Conservation (phyloP, 1,139 yeast genomes). For the Geotrichum citri-aurantii region DNA sequence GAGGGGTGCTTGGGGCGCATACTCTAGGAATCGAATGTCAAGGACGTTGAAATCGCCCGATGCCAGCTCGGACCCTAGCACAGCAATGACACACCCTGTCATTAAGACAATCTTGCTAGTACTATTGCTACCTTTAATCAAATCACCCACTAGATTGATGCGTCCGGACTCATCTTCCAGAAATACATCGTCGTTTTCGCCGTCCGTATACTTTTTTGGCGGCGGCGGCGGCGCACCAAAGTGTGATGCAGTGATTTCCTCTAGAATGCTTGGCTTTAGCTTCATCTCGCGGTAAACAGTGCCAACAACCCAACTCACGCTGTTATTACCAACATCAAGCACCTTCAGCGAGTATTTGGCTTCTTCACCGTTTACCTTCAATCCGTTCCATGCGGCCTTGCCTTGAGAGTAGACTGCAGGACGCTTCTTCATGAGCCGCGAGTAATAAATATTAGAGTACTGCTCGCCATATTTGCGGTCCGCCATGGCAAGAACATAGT, state of each 20-base stretch:
- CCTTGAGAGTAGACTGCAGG: conserved; percentile 51
- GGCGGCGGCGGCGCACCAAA: conserved; percentile 40
- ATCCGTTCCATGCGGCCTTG: conserved; percentile 44
- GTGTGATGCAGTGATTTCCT: conserved; percentile 58
- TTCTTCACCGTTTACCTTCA: conserved; percentile 37
- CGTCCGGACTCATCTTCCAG: conserved; percentile 94
- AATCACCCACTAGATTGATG: conserved; percentile 63
- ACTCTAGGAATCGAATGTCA: conserved; percentile 68
- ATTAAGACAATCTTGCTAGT: neutral
- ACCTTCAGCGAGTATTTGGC: conserved; percentile 54
- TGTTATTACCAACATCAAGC: conserved; percentile 63
- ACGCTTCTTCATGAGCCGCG: conserved; percentile 52
- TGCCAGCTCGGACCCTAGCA: conserved; percentile 77
- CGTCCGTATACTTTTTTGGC: conserved; percentile 46
- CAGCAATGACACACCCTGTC: conserved; percentile 82
- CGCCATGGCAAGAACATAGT: conserved; percentile 21
- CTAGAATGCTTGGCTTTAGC: conserved; percentile 75
- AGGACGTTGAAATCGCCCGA: conserved; percentile 82
- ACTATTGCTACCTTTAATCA: conserved; percentile 42
- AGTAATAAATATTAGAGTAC: conserved; percentile 67
- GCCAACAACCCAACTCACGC: conserved; percentile 85
- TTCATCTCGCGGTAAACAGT: conserved; percentile 81
- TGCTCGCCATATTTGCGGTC: conserved; percentile 60
- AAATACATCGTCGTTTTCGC: conserved; percentile 56
- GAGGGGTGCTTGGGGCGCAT: conserved; percentile 50